Evolutionary conservation across 1,139 yeast genomes (phyloP).

Genomic region (Hansenula anomala): DNA sequence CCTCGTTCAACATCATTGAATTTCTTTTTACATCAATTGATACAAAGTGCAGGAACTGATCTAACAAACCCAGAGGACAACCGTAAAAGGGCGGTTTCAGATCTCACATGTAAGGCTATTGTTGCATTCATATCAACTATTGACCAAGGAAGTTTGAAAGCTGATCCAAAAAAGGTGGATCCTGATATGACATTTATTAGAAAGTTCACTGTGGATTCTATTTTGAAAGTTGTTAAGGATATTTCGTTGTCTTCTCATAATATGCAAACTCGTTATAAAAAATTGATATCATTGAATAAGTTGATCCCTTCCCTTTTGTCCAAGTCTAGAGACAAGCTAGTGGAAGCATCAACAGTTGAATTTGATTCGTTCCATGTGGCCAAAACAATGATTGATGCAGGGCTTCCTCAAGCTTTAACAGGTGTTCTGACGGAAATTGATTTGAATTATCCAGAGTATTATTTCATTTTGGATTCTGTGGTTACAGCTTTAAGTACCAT

Average conservation of each 20-base stretch:
- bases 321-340: conserved; percentile 8
- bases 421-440: conserved; percentile 55
- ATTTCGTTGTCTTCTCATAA: conserved; percentile 29
- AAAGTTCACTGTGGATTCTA: conserved; percentile 65
- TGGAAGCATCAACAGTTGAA: conserved; percentile 13
- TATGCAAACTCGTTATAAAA: conserved; percentile 43
- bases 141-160: conserved; percentile 35
- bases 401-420: conserved; percentile 50
- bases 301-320: conserved; percentile 42
- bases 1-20: conserved; percentile 78
- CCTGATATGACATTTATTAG: conserved; percentile 70
- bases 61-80: conserved; percentile 32
- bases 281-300: conserved; percentile 54
- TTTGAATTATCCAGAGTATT: conserved; percentile 59
- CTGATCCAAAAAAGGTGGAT: conserved; percentile 50
- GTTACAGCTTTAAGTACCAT: conserved; percentile 48
- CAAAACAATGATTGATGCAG: conserved; percentile 56
- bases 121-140: conserved; percentile 58
- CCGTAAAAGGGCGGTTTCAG: conserved; percentile 31
- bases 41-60: conserved; percentile 10
- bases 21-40: conserved; percentile 62
- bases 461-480: conserved; percentile 40
- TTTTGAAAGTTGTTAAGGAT: conserved; percentile 61
- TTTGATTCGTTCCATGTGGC: conserved; percentile 32
- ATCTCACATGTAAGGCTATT: conserved; percentile 38